Percentiles rank a stretch among this genome's conserved stretches.
Evolutionary conservation across 176 grass and related monocot genomes (phyloP).

Genomic region (Avena eriantha): DNA sequence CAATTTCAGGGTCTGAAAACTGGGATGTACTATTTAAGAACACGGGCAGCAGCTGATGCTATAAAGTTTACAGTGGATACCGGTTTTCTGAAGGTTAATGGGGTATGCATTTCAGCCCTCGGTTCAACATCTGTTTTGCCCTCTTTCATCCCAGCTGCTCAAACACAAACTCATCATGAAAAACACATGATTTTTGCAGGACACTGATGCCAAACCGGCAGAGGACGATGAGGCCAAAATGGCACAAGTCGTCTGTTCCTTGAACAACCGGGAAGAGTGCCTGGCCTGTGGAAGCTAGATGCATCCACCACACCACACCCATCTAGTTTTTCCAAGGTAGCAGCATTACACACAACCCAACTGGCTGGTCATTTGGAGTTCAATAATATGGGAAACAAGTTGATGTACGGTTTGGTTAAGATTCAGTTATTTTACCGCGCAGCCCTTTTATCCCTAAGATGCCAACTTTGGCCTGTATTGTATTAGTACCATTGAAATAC

Average conservation of each 20-base stretch:
- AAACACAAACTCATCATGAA: slow-evolving; percentile 28
- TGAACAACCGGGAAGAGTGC: slow-evolving; percentile 93
- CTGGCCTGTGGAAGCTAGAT: slow-evolving; percentile 88
- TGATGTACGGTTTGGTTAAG: slow-evolving; percentile 5
- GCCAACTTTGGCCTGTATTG: slow-evolving; percentile 25
- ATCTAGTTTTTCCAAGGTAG: slow-evolving; percentile 1
- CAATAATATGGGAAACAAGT: slow-evolving; percentile 27
- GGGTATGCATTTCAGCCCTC: background rate
- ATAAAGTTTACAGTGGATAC: slow-evolving; percentile 99
- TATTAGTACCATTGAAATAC: slow-evolving; percentile 14
- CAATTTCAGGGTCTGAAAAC: slow-evolving; percentile 86
- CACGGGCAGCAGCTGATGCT: slow-evolving; percentile 88
- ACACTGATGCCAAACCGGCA: slow-evolving; percentile 38
- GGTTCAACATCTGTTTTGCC: background rate
- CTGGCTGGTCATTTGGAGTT: slow-evolving; percentile 34
- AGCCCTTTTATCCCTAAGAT: background rate
- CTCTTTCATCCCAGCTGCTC: background rate
- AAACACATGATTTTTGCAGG: slow-evolving; percentile 42
- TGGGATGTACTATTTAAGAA: slow-evolving; percentile 98
- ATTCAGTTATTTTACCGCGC: slow-evolving; percentile 13
- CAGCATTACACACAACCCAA: slow-evolving; percentile 30
- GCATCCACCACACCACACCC: background rate
- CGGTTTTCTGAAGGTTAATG: slow-evolving; percentile 60
- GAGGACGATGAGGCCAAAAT: slow-evolving; percentile 84
- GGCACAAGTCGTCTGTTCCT: slow-evolving; percentile 93